Conservation (phyloP, 1,139 yeast genomes). For the Pichia sp. region DNA sequence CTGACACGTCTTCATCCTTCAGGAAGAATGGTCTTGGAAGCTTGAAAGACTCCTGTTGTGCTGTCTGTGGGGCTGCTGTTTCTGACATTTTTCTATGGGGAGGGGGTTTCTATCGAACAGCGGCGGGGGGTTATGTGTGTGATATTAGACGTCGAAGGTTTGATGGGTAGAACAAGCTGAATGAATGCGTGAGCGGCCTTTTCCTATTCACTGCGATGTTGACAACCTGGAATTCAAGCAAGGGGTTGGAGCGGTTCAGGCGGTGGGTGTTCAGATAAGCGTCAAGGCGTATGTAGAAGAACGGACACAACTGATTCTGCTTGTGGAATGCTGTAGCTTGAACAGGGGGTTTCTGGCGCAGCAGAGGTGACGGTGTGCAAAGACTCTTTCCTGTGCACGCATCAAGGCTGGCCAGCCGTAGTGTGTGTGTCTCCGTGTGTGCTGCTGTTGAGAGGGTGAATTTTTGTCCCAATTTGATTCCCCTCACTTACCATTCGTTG, state of each 20-base stretch:
- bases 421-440: neutral
- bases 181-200: neutral
- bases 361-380: neutral
- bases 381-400: neutral
- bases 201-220: neutral
- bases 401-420: neutral
- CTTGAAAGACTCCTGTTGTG: conserved; percentile 14
- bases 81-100: conserved; percentile 16
- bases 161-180: too few relatives aligned
- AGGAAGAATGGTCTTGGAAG: conserved; percentile 31
- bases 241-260: neutral
- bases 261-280: neutral
- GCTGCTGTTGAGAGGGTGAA: neutral
- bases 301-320: neutral
- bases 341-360: neutral
- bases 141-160: neutral
- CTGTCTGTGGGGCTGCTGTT: conserved; percentile 1
- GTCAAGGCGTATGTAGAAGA: neutral
- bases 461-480: conserved; percentile 6
- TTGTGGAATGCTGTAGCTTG: neutral
- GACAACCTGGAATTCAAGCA: neutral
- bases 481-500: conserved; percentile 9
- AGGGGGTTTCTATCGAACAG: neutral
- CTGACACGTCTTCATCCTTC: conserved; percentile 17
- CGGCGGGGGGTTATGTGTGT: neutral